Evolutionary conservation across 441 rosid genomes (phyloP), one percentile per base, ranked within the genome.

Genomic region (Euphorbia schlechtendalii): DNA sequence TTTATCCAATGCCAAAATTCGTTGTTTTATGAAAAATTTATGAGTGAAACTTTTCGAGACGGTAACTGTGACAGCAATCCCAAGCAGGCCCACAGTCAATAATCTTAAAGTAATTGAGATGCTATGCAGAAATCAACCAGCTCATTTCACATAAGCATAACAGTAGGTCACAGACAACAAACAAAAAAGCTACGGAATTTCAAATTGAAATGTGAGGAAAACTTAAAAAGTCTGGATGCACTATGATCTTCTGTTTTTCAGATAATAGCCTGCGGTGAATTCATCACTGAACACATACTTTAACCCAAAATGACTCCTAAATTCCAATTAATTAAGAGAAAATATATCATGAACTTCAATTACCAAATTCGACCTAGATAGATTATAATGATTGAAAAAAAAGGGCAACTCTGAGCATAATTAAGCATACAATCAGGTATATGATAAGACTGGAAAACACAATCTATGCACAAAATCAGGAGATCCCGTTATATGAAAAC

Each of bases 401-500:
- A 43, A 28, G 9, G 49, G 49, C 13, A 43, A 56, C 63, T 54
- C 25, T 3, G 57, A 3, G 32, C 52, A 2, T 13, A 2, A 34
- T 28, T 13, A 22, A 0, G 41, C 53, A 21, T 51, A 52, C 25
- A 60, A 56, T 41, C 9, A 21, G 15, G 12, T n/a, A 56, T 36
- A 7, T 46, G 32, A 8, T 22, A 2, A 12, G 52, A 51, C 41
- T 21, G 32, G 28, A 54, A 21, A 63, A 36, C 10, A 24, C 45
- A 52, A 69, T 48, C 27, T 12, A 48, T 32, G 34, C 51, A 18
- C 4, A 51, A 69, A 76, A 49, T 1, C 41, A 54, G n/a, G 51
- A 71, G 70, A 68, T 71, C 74, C 56, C 13, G 52, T 4, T 46
- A 30, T 12, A 60, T 25, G n/a, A 6, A 36, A 0, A 55, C 46